These are phyloP conservation scores for Xylariales sp. DNA, from an alignment of 2,329 filamentous ascomycete genomes.

Conservation along the genomic window DNA sequence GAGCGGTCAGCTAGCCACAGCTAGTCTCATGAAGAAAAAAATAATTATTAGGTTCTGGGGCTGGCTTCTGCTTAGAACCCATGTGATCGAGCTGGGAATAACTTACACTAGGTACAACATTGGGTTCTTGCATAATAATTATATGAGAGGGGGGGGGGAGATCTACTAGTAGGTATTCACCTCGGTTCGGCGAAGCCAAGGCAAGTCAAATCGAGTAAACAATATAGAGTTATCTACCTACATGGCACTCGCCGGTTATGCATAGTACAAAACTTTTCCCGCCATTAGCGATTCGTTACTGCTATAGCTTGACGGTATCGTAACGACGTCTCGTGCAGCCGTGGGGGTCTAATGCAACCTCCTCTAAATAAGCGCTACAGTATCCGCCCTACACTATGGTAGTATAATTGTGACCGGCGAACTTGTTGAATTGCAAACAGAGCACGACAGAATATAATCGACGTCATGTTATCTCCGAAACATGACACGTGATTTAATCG, in stretches of 20 bases:
- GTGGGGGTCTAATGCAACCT: too few species aligned
- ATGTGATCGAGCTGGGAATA: neutral
- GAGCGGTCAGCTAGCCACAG: constrained; percentile 13
- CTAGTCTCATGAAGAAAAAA: constrained; percentile 1
- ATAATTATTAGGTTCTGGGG: too few species aligned
- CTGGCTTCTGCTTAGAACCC: neutral
- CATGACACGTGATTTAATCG: constrained; percentile 25
- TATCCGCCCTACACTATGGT: neutral
- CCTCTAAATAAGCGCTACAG: constrained; percentile 4
- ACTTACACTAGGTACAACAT: neutral
- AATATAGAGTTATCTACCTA: neutral
- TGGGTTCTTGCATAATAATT: neutral
- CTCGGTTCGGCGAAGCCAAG: neutral
- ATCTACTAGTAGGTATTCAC: neutral
- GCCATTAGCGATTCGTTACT: neutral
- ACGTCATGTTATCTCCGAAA: neutral
- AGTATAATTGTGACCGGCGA: neutral
- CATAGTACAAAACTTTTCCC: neutral
- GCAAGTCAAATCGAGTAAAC: neutral
- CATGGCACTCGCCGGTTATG: neutral
- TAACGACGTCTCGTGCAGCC: neutral
- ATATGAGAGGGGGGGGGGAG: neutral
- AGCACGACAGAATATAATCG: neutral
- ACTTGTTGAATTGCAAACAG: neutral
- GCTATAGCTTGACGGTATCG: neutral